These are phyloP conservation scores for Nicotiana undulata DNA, from an alignment of 257 asterid species.

Conservation along the genomic window DNA sequence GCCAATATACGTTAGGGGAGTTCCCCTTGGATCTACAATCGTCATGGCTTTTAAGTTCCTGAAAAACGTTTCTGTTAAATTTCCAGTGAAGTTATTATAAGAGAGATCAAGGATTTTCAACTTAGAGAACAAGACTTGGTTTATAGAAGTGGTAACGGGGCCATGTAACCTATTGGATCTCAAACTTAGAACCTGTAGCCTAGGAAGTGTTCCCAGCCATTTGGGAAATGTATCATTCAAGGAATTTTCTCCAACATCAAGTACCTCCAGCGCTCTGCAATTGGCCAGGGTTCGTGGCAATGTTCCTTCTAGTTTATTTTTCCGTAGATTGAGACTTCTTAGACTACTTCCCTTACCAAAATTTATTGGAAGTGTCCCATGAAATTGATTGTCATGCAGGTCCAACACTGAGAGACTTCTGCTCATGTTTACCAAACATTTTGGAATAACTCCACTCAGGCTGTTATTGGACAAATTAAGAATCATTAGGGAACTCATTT, in stretches of 20 bases:
- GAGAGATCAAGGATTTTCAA: conserved; percentile 25
- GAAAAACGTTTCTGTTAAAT: conserved; percentile 6
- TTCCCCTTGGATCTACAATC: background rate
- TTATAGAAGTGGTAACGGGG: background rate
- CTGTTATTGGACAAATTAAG: conserved; percentile 1
- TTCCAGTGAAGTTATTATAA: conserved; percentile 18
- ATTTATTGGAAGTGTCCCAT: conserved; percentile 8
- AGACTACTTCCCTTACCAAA: conserved; percentile 14
- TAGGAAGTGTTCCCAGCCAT: conserved; percentile 18
- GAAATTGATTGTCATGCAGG: background rate
- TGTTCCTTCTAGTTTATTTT: conserved; percentile 21
- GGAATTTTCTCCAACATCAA: conserved; percentile 21
- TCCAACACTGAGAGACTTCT: conserved; percentile 11
- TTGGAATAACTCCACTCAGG: background rate
- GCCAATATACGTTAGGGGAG: conserved; percentile 4
- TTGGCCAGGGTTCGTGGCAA: conserved; percentile 16
- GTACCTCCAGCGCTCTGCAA: conserved; percentile 20
- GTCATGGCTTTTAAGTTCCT: conserved; percentile 13
- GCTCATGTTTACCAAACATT: background rate
- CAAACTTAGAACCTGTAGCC: conserved; percentile 22
- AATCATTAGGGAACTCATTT: background rate
- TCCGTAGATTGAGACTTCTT: conserved; percentile 12
- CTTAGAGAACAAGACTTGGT: background rate
- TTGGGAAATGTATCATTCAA: conserved; percentile 25
- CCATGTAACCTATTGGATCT: conserved; percentile 22